Percentiles rank a stretch among this genome's conserved stretches.
phyloP scores from a whole-genome alignment of 2,329 filamentous ascomycete species.

The Fusarium irregulare region DNA sequence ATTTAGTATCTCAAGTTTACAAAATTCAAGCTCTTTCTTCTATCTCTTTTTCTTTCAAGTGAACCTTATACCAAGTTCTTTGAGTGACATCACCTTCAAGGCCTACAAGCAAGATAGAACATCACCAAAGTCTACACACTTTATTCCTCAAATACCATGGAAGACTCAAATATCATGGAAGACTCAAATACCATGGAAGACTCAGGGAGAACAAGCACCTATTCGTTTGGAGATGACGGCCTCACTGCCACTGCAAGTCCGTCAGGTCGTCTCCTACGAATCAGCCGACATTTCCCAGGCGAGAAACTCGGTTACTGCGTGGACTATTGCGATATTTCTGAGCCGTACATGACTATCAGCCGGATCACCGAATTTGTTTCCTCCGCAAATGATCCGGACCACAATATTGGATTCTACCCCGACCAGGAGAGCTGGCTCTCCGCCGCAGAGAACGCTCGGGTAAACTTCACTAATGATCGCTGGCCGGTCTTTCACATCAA shows the following conservation, averaged over 20 bases:
- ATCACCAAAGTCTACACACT: neutral
- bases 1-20: no score
- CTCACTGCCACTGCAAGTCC: neutral
- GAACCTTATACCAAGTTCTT: neutral
- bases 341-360: neutral
- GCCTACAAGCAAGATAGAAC: no score
- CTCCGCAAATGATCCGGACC: neutral
- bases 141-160: neutral
- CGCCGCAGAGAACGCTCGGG: rapidly evolving
- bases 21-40: no score
- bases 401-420: neutral
- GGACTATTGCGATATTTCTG: rapidly evolving
- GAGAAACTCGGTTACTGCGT: neutral
- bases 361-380: neutral
- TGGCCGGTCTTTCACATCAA: neutral
- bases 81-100: no score
- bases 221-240: neutral
- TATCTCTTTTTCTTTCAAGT: neutral
- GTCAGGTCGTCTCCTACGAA: neutral
- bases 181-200: no score
- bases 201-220: neutral
- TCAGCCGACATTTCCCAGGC: neutral
- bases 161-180: no score
- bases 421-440: rapidly evolving
- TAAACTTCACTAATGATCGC: neutral